Evolutionary conservation across 2,329 filamentous ascomycete genomes (phyloP), one percentile per base, ranked within the genome.

Genomic region (Blastomyces percursus): DNA sequence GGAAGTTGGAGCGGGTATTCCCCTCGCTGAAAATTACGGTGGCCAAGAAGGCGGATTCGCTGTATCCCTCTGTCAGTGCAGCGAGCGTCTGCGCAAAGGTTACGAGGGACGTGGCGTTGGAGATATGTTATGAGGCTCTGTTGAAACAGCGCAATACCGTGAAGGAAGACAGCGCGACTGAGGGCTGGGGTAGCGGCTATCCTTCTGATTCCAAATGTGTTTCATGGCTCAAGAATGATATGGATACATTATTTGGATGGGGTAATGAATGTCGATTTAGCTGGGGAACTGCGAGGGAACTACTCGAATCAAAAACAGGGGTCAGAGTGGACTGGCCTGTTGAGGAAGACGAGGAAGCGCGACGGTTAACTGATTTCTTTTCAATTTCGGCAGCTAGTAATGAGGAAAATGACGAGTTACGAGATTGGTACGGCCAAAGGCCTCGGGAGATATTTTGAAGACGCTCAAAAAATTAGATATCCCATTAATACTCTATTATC

Each of bases 21-120:
- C 93, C 94, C 1, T 87, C 86, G 0, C 77, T 86, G 50, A 83
- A 82, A 65, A 84, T 93, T 69, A 91, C 86, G 1, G 89, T 93
- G 44, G 88, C 88, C 35, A 92, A 92, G 73, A 97, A 97, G 79
- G 93, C 94, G 2, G 93, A 99, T 73, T 91, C 88, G 64, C 74
- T 97, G 58, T 97, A 93, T 74, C 91, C 94, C 1, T 93, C 88
- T 72, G 94, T 97, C 61, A 95, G 90, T 69, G 94, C 93, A 40
- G 93, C 94, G 7, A 94, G 89, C 65, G 91, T 99, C 2, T 95
- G 90, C 74, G 94, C 94, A 61, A 99, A 99, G 76, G 94, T 99
- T 38, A 97, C 94, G 14, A 82, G 94, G 66, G 94, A 99, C 76
- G 89, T 88, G 1, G 91, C 91, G 5, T 81, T 97, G 30, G 92